Evolutionary conservation across 179 eudicot genomes (phyloP).

Genomic region (Patellifolia procumbens): DNA sequence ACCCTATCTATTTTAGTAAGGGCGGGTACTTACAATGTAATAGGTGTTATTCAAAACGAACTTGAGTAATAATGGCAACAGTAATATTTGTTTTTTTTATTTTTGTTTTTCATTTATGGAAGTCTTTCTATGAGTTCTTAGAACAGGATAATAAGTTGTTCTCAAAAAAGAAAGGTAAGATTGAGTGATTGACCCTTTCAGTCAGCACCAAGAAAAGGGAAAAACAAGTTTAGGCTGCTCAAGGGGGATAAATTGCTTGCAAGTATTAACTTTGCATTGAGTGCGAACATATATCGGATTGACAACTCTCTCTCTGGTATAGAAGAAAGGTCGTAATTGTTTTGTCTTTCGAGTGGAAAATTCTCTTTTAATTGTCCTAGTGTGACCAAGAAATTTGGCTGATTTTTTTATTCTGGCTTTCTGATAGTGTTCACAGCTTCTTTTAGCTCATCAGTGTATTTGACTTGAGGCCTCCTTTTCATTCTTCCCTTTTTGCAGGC

Average conservation of each 20-base stretch:
- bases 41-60: background rate
- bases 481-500: conserved; percentile 52
- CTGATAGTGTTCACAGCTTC: background rate
- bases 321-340: too few relatives aligned
- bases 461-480: background rate
- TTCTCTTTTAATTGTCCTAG: too few relatives aligned
- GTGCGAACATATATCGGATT: too few relatives aligned
- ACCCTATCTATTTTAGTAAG: background rate
- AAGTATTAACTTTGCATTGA: too few relatives aligned
- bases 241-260: background rate
- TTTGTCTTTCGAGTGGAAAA: too few relatives aligned
- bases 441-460: background rate
- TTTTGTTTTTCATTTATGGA: too few relatives aligned
- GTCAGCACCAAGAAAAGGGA: background rate
- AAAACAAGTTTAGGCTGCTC: background rate
- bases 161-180: background rate
- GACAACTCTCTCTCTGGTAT: too few relatives aligned
- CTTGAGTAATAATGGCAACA: background rate
- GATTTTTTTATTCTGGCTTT: background rate
- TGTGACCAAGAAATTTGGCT: background rate
- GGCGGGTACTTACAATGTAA: background rate
- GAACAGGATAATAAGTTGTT: background rate
- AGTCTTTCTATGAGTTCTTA: background rate
- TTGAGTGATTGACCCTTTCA: background rate
- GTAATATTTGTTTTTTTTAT: too few relatives aligned